Conservation (phyloP, 1,284 basidiomycete species). For the Moniliella sp. region DNA sequence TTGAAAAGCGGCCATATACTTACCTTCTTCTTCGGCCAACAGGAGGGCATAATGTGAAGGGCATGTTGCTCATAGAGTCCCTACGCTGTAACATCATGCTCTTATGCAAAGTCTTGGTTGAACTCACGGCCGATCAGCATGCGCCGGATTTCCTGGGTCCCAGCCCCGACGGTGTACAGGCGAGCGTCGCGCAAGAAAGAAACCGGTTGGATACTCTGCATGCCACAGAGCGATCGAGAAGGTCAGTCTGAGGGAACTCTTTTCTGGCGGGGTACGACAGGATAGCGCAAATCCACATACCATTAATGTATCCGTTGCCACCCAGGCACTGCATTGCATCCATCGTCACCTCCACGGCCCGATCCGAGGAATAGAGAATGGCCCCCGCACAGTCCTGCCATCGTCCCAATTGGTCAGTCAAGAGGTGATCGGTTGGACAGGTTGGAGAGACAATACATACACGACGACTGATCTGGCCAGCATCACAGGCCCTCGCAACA, state of each 20-base stretch:
- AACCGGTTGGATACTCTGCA: slow-evolving; percentile 11
- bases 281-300: slow-evolving; percentile 1
- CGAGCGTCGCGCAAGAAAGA: slow-evolving; percentile 17
- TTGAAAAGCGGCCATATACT: no score
- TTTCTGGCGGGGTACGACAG: no score
- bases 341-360: slow-evolving; percentile 13
- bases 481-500: slow-evolving; percentile 38
- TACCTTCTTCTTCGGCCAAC: no score
- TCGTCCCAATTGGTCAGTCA: no score
- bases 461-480: slow-evolving; percentile 37
- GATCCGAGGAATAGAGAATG: slow-evolving; percentile 16
- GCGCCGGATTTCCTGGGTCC: slow-evolving; percentile 21
- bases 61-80: no score
- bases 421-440: background rate
- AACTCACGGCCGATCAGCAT: slow-evolving; percentile 23
- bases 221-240: background rate
- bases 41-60: no score
- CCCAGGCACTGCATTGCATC: slow-evolving; percentile 22
- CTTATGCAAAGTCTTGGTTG: slow-evolving; percentile 9
- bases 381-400: slow-evolving; percentile 14
- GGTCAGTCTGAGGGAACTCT: no score
- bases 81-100: no score
- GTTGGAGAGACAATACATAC: slow-evolving; percentile 38
- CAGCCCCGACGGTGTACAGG: slow-evolving; percentile 21
- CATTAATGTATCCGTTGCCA: slow-evolving; percentile 16